A percentile compares a stretch with the other conserved stretches of the same genome.
These are phyloP conservation scores for Alternaria infectoria DNA, from an alignment of 2,329 filamentous ascomycete species.

Conservation along the genomic window DNA sequence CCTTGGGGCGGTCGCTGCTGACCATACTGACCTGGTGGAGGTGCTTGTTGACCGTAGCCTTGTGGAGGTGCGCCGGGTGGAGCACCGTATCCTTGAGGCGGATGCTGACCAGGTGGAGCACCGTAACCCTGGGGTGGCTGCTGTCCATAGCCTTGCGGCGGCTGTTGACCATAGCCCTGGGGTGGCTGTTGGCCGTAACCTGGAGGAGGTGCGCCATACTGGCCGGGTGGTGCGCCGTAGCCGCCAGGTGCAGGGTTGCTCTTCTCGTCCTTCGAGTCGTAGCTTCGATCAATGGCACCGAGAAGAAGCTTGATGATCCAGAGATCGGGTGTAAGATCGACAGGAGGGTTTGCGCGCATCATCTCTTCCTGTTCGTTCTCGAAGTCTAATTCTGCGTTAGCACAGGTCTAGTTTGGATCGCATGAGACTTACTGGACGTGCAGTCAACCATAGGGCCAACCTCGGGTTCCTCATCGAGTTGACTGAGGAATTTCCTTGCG, in stretches of 20 bases:
- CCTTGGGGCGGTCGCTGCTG: constrained; percentile 29
- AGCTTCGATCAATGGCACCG: constrained; percentile 69
- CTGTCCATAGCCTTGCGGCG: neutral
- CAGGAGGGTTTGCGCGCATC: constrained; percentile 65
- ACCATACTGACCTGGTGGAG: constrained; percentile 23
- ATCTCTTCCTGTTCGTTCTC: constrained; percentile 73
- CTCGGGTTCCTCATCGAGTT: constrained; percentile 67
- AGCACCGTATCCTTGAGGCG: constrained; percentile 27
- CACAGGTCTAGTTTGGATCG: neutral
- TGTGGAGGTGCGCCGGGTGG: constrained; percentile 24
- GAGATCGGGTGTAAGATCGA: constrained; percentile 68
- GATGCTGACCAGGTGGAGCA: constrained; percentile 17
- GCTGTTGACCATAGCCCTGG: constrained; percentile 8
- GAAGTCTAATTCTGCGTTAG: constrained; percentile 57
- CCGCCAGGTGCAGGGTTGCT: constrained; percentile 45
- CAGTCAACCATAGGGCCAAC: constrained; percentile 70
- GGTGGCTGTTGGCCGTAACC: constrained; percentile 26
- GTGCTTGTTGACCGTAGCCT: constrained; percentile 20
- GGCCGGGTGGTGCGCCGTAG: constrained; percentile 38
- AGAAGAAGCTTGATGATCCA: constrained; percentile 73
- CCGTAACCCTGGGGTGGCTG: constrained; percentile 9
- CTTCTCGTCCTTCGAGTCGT: constrained; percentile 71
- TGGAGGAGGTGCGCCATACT: constrained; percentile 38
- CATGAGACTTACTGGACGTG: constrained; percentile 65
- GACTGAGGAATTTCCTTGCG: constrained; percentile 67